Base-by-base conservation (phyloP, 768 basidiomycete genomes). In the Panaeolus cyanescens region DNA sequence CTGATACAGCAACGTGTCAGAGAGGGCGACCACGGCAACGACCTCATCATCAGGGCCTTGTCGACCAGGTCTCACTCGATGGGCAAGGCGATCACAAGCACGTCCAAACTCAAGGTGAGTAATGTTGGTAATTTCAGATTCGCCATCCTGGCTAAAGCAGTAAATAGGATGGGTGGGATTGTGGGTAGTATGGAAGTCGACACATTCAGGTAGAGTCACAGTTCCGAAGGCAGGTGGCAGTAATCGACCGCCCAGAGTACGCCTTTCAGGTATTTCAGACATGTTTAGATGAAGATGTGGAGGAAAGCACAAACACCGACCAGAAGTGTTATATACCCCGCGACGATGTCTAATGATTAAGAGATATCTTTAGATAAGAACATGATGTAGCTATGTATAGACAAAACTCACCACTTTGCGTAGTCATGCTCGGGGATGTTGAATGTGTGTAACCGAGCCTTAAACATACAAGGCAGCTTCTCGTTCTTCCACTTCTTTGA, bases 21-120 rank as follows among this genome's bases (percentile, higher is more conserved):
- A 68, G 10, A 74, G 69, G 3, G 74, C 74, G 9, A 81, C 68
- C 6, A 83, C 64, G 0, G 74, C 78, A 4, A 82, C 60, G 3
- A 80, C 69, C 20, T 68, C 68, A 9, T 72, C 73, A n/a, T 77
- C 72, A 1, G 64, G 61, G 1, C 76, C 70, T 32, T 54, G 56
- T 2, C 76, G 71, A 17, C 64, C 62, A 0, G 79, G 80, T 15
- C 77, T 71, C 12, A 83, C 42, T 20, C 66, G 61, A 62, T 78
- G 78, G 0, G 81, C 80, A 22, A 77, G 68, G 15, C 81, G 75
- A 59, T 83, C 77, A 39, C 73, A 74, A 8, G 81, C 83, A 9
- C 77, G 75, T 17, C 72, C 75, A 63, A 83, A 84, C 56, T 84
- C 80, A 7, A 80, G 58, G 55, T 75, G 74, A 5, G 77, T 72